Base-by-base conservation (phyloP, 2,329 filamentous ascomycete species). In the Sclerotinia sclerotiorum region DNA sequence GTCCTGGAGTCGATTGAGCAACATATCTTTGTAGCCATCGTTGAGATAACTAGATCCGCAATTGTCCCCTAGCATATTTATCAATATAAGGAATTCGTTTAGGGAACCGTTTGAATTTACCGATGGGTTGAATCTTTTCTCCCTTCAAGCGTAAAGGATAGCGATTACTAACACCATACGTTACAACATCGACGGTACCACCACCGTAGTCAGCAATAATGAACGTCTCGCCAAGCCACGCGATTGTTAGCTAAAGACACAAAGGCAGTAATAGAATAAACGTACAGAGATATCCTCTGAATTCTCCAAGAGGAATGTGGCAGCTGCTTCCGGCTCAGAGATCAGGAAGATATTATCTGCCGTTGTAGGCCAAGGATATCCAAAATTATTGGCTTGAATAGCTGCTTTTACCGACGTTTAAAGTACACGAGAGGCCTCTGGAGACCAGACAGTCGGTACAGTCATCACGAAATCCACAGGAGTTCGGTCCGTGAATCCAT, bases 311-410 rank as follows among this genome's bases (percentile, higher is more conserved):
- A 76, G 69, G 55, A 72, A 75, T 2, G 73, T 76, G 0, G 74
- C 75, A 1, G 76, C 76, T 21, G 74, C 74, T 68, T 77, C 76
- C 3, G 76, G 76, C 54, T 77, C 76, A 11, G 72, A 72, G 7
- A 76, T 72, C 21, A 77, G 72, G 48, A 77, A 78, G 2, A 78
- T 61, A 29, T 75, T 74, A 24, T 76, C 72, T n/a, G 76, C 51
- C 42, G 66, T 71, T 3, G 66, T 62, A 17, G 69, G 39, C 4
- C 51, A 58, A 19, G 70, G 46, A 1, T 54, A 62, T 5, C 73
- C 70, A 44, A 74, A 69, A 1, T 48, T 39, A 2, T 69, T 67
- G 8, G 61, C 61, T 29, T 58, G 52, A 21, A 71, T 68, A 0
- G 71, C 69, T 46, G 56, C 35, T 42, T 65, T 68, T 32, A 72